Conservation (phyloP, 371 early-diverging fungal species). For the Saksenaea oblongispora region DNA sequence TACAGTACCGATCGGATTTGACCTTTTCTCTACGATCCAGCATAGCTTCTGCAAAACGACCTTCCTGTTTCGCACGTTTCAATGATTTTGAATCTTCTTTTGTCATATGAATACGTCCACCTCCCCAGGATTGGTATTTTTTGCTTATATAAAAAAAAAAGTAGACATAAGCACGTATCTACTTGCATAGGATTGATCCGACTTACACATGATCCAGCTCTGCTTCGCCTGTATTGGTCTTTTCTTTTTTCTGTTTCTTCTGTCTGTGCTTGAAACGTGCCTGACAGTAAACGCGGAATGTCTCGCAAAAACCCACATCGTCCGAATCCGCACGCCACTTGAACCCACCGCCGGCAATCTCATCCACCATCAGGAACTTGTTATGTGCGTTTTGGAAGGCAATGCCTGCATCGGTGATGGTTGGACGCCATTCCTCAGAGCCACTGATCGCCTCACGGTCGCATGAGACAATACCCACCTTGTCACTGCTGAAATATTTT, state of each 20-base stretch:
- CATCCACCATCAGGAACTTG: slow-evolving; percentile 65
- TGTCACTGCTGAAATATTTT: slow-evolving; percentile 78
- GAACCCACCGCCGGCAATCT: slow-evolving; percentile 56
- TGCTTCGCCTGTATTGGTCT: slow-evolving; percentile 14
- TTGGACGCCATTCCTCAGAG: slow-evolving; percentile 78
- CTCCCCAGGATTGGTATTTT: slow-evolving; percentile 69
- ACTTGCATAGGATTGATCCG: no score
- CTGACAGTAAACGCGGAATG: slow-evolving; percentile 73
- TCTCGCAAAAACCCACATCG: slow-evolving; percentile 71
- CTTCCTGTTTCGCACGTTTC: slow-evolving; percentile 71
- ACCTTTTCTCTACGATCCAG: slow-evolving; percentile 80
- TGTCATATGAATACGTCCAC: slow-evolving; percentile 58
- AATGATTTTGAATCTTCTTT: slow-evolving; percentile 50
- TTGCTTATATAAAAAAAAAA: slow-evolving; percentile 25
- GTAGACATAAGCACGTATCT: not conserved
- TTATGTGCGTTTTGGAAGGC: slow-evolving; percentile 66
- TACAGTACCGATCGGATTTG: slow-evolving; percentile 86
- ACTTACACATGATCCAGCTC: slow-evolving; percentile 50
- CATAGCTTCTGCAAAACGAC: slow-evolving; percentile 74
- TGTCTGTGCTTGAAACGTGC: slow-evolving; percentile 56
- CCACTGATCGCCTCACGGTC: slow-evolving; percentile 79
- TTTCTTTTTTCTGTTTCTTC: slow-evolving; percentile 36
- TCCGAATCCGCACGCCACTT: slow-evolving; percentile 75
- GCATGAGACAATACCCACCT: slow-evolving; percentile 77
- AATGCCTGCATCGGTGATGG: slow-evolving; percentile 72